Evolutionary conservation across 1,284 basidiomycete species (phyloP), one percentile per base, ranked within the genome.

Genomic region (Cerioporus squamosus): DNA sequence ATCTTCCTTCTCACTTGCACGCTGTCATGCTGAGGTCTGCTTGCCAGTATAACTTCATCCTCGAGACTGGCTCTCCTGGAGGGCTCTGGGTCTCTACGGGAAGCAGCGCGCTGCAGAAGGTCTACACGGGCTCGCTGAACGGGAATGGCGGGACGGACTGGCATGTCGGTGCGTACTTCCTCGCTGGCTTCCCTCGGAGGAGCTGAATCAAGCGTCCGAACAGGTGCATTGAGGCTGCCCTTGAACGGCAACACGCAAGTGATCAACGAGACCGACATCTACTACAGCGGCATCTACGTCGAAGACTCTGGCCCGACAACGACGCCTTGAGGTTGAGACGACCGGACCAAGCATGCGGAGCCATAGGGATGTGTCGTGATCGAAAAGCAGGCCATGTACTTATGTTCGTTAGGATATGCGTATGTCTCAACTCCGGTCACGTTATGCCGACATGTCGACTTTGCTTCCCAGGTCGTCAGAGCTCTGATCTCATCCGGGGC

Each of bases 61-160:
- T 69, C 15, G 66, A 65, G 51, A 64, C 62, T 9, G 66, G 68
- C 33, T 65, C 68, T 3, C 68, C 65, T 23, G 66, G 68, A 38
- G 68, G 68, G n/a, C 59, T 69, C 46, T 69, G 68, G 66, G 66
- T 68, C n/a, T 69, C 68, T 29, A 69, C 68, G 2, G 68, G 68
- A 2, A 66, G 65, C 62, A 51, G 47, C 20, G 29, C 65, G 22
- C 57, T 68, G 46, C 60, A 63, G 51, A 67, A 69, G 59, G 65
- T 67, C 2, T 68, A 56, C 61, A 63, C 61, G 22, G 68, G 68
- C n/a, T 69, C 66, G 24, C 58, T 69, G 36, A 65, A 65, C 57
- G 68, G 68, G 8, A 65, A 66, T 51, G 68, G 68, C 23, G 68
- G 66, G n/a, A 67, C 67, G 3, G 68, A 68, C 59, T 68, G 68